These are phyloP conservation scores for Fusarium kyushuense DNA, from an alignment of 2,329 filamentous ascomycete genomes.

Conservation along the genomic window DNA sequence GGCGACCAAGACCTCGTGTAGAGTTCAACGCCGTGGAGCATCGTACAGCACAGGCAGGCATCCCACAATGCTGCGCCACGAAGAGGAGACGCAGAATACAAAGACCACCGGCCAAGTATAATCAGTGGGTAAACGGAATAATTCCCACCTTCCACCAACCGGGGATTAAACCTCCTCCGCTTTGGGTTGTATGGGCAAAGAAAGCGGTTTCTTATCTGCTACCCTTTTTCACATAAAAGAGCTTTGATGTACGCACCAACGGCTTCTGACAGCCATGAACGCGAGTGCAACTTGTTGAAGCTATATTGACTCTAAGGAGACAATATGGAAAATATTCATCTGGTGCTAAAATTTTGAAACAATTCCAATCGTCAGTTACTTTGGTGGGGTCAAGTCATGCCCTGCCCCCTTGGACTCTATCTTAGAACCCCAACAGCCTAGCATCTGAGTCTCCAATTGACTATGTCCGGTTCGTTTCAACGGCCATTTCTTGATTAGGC, in stretches of 20 bases:
- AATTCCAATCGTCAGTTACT: constrained; percentile 1
- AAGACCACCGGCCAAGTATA: constrained; percentile 3
- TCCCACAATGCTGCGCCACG: constrained; percentile 32
- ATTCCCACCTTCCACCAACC: constrained; percentile 29
- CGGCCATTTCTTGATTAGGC: constrained; percentile 28
- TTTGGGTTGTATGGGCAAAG: neutral
- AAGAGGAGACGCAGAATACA: neutral
- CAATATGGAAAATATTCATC: constrained; percentile 1
- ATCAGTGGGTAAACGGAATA: constrained; percentile 27
- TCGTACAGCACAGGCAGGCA: constrained; percentile 34
- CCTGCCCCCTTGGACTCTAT: constrained; percentile 5
- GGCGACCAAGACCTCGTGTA: constrained; percentile 40
- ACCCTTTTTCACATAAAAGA: neutral
- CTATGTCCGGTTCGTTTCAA: constrained; percentile 28
- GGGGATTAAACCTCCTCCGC: constrained; percentile 23
- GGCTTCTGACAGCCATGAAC: neutral
- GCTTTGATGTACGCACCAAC: neutral
- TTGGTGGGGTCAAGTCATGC: constrained; percentile 5
- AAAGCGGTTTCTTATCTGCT: constrained; percentile 6
- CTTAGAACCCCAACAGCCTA: constrained; percentile 17
- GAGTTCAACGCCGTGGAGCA: constrained; percentile 37
- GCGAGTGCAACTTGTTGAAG: constrained; percentile 3
- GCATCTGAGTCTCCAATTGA: constrained; percentile 8
- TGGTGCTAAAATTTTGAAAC: constrained; percentile 29
- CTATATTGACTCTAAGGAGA: constrained; percentile 7